A percentile compares a stretch with the other conserved stretches of the same genome.
phyloP scores from a whole-genome alignment of 2,329 filamentous ascomycete species.

The Sphaerulina vaccinii region DNA sequence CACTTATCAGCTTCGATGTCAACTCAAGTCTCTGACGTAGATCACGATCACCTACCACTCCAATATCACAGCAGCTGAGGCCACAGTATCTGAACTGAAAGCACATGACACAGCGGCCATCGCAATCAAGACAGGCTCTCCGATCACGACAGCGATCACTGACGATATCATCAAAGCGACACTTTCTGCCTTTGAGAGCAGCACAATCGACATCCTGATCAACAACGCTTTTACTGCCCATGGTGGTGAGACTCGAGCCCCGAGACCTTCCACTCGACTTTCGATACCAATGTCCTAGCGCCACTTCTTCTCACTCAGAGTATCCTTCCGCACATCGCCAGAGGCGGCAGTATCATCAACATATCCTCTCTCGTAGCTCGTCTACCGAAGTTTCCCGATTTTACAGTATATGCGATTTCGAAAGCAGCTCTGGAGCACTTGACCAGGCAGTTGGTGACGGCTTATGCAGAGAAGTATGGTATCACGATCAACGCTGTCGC shows the following conservation, averaged over 20 bases:
- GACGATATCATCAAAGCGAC: conserved; percentile 14
- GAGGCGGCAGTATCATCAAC: conserved; percentile 57
- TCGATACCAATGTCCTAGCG: conserved; percentile 57
- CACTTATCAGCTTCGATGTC: neutral
- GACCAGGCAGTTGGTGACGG: conserved; percentile 58
- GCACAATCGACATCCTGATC: conserved; percentile 44
- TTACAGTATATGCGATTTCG: conserved; percentile 55
- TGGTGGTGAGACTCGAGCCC: conserved; percentile 38
- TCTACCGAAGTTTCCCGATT: conserved; percentile 41
- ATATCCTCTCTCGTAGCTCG: conserved; percentile 56
- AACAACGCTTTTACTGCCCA: conserved; percentile 40
- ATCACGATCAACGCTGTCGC: conserved; percentile 62
- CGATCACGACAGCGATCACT: neutral
- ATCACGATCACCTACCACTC: conserved; percentile 42
- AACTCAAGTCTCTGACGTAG: neutral
- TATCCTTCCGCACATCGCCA: conserved; percentile 51
- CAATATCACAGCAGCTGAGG: conserved; percentile 12
- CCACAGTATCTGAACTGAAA: conserved; percentile 35
- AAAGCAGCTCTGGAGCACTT: conserved; percentile 62
- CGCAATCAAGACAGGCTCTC: conserved; percentile 33
- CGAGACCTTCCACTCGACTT: conserved; percentile 52
- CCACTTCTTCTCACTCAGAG: conserved; percentile 55
- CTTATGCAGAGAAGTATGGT: conserved; percentile 53
- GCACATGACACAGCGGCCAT: conserved; percentile 32
- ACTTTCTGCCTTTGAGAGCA: conserved; percentile 6